These are phyloP conservation scores for Fusarium domesticum DNA, from an alignment of 2,329 filamentous ascomycete genomes.

Conservation along the genomic window DNA sequence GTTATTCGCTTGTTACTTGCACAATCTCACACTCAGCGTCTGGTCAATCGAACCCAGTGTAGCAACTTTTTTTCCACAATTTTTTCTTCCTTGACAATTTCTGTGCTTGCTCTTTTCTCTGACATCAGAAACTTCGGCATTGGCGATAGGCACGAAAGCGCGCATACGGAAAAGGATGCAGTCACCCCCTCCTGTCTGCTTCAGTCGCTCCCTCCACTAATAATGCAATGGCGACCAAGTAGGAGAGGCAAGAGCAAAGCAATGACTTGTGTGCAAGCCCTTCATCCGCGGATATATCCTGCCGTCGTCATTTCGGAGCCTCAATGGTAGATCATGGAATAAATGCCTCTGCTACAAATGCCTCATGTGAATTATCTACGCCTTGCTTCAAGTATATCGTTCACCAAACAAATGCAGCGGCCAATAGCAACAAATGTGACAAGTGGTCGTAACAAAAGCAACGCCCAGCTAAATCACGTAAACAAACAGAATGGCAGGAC, in stretches of 20 bases:
- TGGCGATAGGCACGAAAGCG: constrained; percentile 10
- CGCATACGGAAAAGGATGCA: constrained; percentile 5
- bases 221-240: background rate
- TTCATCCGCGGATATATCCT: background rate
- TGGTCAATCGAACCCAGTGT: constrained; percentile 6
- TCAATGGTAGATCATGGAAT: background rate
- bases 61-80: constrained; percentile 10
- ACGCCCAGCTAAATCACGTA: background rate
- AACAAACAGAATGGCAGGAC: background rate
- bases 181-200: background rate
- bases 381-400: too few relatives aligned
- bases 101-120: constrained; percentile 6
- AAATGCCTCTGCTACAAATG: background rate
- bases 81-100: constrained; percentile 3
- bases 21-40: constrained; percentile 11
- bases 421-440: background rate
- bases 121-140: constrained; percentile 15
- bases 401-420: too few relatives aligned
- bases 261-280: background rate
- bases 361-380: too few relatives aligned
- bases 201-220: background rate
- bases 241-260: background rate
- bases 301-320: background rate
- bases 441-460: background rate
- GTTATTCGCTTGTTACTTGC: constrained; percentile 15